Conservation (phyloP, 192 early-diverging fungal species). For the Cetraspora pellucida region DNA sequence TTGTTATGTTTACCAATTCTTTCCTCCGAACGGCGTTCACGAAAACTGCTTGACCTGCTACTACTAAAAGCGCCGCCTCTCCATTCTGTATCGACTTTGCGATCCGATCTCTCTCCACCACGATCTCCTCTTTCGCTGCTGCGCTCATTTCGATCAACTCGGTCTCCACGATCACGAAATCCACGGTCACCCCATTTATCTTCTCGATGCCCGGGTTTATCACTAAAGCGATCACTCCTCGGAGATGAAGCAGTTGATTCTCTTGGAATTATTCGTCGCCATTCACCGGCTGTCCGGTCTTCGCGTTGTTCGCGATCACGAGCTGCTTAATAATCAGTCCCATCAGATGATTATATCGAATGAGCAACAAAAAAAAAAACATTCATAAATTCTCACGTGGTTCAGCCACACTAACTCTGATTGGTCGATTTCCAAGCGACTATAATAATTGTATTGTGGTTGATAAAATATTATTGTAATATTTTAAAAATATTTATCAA, state of each 20-base stretch:
- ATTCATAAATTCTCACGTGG: constrained; percentile 60
- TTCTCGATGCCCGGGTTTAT: constrained; percentile 30
- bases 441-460: constrained; percentile 33
- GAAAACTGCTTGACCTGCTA: constrained; percentile 22
- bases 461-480: not conserved
- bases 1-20: constrained; percentile 15
- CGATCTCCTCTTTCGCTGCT: constrained; percentile 41
- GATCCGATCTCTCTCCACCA: constrained; percentile 41
- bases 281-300: constrained; percentile 64
- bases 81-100: constrained; percentile 49
- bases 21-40: constrained; percentile 29
- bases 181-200: constrained; percentile 47
- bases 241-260: constrained; percentile 46
- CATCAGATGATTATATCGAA: constrained; percentile 12
- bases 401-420: constrained; percentile 90
- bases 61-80: constrained; percentile 41
- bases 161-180: constrained; percentile 40
- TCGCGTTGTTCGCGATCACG: constrained; percentile 58
- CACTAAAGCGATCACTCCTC: constrained; percentile 44
- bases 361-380: not conserved
- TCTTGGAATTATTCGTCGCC: constrained; percentile 53
- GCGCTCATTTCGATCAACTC: constrained; percentile 35
- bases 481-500: too few species aligned
- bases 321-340: constrained; percentile 34
- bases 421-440: constrained; percentile 64